Percentiles rank a stretch among this genome's conserved stretches.
Evolutionary conservation across 345 rosid genomes (phyloP).

Genomic region (Psidium guajava): DNA sequence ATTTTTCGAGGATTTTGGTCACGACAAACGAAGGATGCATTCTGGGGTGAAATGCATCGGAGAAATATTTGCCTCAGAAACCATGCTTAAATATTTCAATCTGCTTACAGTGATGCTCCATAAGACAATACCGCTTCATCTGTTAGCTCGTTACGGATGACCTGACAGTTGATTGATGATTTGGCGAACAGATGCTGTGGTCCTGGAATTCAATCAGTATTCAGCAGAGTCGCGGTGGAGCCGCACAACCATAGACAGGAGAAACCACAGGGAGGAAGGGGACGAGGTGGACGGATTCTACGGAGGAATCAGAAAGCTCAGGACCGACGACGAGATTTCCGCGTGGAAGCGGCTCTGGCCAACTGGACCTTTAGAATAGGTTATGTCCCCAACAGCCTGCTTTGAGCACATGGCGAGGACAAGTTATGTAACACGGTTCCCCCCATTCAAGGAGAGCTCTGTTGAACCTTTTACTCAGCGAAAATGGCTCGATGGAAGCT

Average conservation of each 20-base stretch:
- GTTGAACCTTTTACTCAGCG: background rate
- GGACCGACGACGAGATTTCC: slow-evolving; percentile 37
- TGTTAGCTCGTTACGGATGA: background rate
- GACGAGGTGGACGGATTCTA: slow-evolving; percentile 74
- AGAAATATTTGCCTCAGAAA: background rate
- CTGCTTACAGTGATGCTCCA: background rate
- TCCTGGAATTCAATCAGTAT: slow-evolving; percentile 69
- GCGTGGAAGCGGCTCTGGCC: slow-evolving; percentile 71
- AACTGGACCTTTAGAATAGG: slow-evolving; percentile 35
- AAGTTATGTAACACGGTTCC: background rate
- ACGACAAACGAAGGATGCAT: background rate
- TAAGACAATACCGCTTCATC: background rate
- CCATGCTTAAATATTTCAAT: background rate
- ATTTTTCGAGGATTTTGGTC: background rate
- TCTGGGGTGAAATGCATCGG: background rate
- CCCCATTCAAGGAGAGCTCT: background rate
- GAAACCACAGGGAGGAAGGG: slow-evolving; percentile 69
- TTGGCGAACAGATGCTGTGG: slow-evolving; percentile 32
- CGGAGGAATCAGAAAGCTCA: slow-evolving; percentile 68
- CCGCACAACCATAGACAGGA: slow-evolving; percentile 28
- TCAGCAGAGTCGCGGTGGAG: slow-evolving; percentile 69
- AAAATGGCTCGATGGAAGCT: background rate
- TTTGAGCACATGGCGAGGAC: background rate
- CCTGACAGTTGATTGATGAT: background rate
- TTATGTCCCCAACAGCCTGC: background rate